Evolutionary conservation across 1,284 basidiomycete genomes (phyloP), one percentile per base, ranked within the genome.

Genomic region (Ustilago tritici): DNA sequence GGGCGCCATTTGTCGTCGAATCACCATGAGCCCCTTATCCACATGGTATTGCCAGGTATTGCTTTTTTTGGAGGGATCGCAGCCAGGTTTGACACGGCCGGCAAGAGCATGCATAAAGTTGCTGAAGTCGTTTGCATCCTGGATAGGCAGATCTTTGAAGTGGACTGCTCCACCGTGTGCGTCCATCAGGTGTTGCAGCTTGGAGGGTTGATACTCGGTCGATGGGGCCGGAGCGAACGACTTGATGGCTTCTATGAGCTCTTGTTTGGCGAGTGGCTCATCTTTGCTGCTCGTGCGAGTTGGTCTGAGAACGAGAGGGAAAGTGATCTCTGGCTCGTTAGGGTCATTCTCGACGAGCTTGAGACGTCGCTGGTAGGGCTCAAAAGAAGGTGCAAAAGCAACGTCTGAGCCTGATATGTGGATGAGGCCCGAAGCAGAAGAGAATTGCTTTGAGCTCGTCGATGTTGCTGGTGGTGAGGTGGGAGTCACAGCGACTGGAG

Each of bases 11-110:
- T 56, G 40, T 17, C 56, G 40, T 8, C 77, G 73, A 10, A 79
- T 66, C 11, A 79, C 77, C 77, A 79, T 79, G 11, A 79, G 57
- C 0, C 77, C 77, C 36, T 77, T 79, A 15, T 79, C 77, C 4
- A 77, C 70, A 56, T 79, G 77, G 14, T 68, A 47, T 3, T 34
- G 31, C 64, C 63, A 70, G 4, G 64, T 41, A 23, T 72, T 72
- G 57, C 47, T 15, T 7, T 17, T 9, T 17, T 49, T 47, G 0
- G 46, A 43, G 11, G 61, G 5, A 6, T 52, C 28, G 15, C 34
- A 17, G 36, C 23, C 11, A 4, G 60, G 7, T 0, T 38, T 28
- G 1, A 41, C n/a, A 3, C 35, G 34, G 2, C 72, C 73, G 9
- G 77, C 65, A 17, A 79, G 52, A 11, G 61, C 56, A 46, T 77